phyloP scores from a whole-genome alignment of 78 protist species.

The Isochrysis galbana region DNA sequence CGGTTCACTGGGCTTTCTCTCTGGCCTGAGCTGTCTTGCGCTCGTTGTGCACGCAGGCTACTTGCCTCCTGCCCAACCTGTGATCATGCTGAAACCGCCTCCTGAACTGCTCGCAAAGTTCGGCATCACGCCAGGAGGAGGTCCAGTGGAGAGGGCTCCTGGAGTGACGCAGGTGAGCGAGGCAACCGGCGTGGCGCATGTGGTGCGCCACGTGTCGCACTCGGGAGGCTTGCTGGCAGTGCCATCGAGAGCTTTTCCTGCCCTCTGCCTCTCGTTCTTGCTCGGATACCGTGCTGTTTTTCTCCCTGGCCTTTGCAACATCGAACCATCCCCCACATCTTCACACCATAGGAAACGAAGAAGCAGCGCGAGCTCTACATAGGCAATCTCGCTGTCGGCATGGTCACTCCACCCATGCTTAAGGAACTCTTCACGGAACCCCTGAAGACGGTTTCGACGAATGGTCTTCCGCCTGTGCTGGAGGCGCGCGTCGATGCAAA shows the following conservation, averaged over 20 bases:
- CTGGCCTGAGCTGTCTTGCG: too few species aligned
- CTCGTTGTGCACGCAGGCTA: too few species aligned
- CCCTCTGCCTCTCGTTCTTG: too few species aligned
- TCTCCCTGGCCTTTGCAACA: neutral
- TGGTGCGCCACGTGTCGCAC: too few species aligned
- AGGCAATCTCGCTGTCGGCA: neutral
- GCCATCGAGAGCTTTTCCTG: too few species aligned
- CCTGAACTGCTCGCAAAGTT: neutral
- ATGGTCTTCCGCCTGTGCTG: neutral
- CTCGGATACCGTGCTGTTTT: neutral
- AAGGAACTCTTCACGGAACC: conserved; percentile 8
- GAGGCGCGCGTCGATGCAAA: neutral
- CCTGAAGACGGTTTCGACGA: neutral
- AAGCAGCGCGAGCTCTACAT: conserved; percentile 21
- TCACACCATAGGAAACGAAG: neutral
- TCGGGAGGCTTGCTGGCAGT: too few species aligned
- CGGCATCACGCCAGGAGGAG: neutral
- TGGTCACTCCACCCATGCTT: neutral
- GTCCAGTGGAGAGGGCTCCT: too few species aligned
- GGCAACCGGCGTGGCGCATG: too few species aligned
- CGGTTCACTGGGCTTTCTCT: too few species aligned
- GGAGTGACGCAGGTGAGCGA: too few species aligned
- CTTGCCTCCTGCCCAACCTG: neutral
- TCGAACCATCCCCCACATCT: neutral
- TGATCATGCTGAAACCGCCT: neutral